These are phyloP conservation scores for Cladosporium colombiae DNA, from an alignment of 2,329 filamentous ascomycete species.

Conservation along the genomic window DNA sequence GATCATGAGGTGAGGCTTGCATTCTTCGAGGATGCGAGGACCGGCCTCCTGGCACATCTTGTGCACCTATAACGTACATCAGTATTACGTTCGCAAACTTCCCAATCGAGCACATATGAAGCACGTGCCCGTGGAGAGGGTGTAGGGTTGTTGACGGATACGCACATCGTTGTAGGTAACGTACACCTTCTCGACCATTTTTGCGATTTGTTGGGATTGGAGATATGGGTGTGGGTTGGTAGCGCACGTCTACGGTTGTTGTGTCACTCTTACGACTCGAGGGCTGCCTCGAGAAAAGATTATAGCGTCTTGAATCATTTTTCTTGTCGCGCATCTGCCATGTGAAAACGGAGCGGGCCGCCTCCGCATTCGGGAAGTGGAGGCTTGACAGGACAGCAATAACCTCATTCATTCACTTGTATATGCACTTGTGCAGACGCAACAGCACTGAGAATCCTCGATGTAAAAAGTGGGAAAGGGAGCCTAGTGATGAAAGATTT, in stretches of 20 bases:
- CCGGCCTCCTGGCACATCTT: slow-evolving; percentile 92
- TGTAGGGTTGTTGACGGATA: slow-evolving; percentile 10
- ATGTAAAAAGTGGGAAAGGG: background rate
- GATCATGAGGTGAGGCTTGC: slow-evolving; percentile 95
- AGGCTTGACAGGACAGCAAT: slow-evolving; percentile 10
- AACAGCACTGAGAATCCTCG: background rate
- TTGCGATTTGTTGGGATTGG: slow-evolving; percentile 16
- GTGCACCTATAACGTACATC: slow-evolving; percentile 68
- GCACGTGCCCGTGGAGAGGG: slow-evolving; percentile 13
- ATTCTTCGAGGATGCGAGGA: slow-evolving; percentile 74
- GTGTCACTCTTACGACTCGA: slow-evolving; percentile 1
- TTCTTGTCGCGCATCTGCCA: slow-evolving; percentile 4
- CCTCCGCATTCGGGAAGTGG: slow-evolving; percentile 7
- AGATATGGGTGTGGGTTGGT: background rate
- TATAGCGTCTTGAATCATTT: slow-evolving; percentile 8
- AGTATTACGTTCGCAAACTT: slow-evolving; percentile 8
- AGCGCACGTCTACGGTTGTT: background rate
- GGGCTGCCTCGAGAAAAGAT: slow-evolving; percentile 5
- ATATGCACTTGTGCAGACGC: background rate
- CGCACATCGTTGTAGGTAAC: slow-evolving; percentile 89
- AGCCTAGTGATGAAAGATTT: background rate
- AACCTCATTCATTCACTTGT: slow-evolving; percentile 3
- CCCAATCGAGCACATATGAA: slow-evolving; percentile 10
- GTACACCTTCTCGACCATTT: slow-evolving; percentile 73
- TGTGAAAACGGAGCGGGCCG: slow-evolving; percentile 6